Evolutionary conservation across 768 basidiomycete genomes (phyloP), one percentile per base, ranked within the genome.

Genomic region (Coprinopsis sp.): DNA sequence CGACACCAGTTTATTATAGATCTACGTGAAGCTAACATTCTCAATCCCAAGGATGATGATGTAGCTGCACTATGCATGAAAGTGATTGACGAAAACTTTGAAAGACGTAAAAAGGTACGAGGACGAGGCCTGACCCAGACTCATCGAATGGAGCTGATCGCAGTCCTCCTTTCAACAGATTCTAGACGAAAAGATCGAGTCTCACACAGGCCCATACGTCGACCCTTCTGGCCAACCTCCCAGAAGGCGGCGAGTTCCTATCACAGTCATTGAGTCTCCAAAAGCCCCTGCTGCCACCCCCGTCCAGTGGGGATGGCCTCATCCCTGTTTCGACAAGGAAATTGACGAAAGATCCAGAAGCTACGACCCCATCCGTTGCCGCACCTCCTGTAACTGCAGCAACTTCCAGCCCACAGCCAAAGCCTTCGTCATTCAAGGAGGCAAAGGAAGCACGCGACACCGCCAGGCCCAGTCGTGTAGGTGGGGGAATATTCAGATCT

Each of bases 401-500:
- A 21, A 16, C 47, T 10, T 16, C 51, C 23, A 19, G 54, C n/a
- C 23, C 37, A 8, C 3, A 44, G 24, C 60, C 21, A n/a, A 61
- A 65, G 37, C 52, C 46, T 36, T 54, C 49, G 4, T 72, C 77
- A 2, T 86, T 85, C 62, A 64, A 70, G 50, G 77, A 82, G 22
- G 82, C 76, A 4, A 84, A 82, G 55, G 68, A 75, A 44, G 70
- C 69, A 0, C 77, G 84, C 22, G 74, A 79, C 12, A 68, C 44
- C 34, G 64, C 63, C 11, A 74, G 68, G 45, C 64, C 54, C 14
- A 69, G 66, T 45, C 70, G 70, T 31, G 74, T 80, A 3, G 80
- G 84, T 1, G 87, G 86, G 6, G 87, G 87, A 0, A 84, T 91
- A 41, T 87, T 91, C 65, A 76, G 80, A 22, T 64, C 72, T 2